Conservation (phyloP, 176 grass and related monocot genomes). For the Oryza meyeriana region DNA sequence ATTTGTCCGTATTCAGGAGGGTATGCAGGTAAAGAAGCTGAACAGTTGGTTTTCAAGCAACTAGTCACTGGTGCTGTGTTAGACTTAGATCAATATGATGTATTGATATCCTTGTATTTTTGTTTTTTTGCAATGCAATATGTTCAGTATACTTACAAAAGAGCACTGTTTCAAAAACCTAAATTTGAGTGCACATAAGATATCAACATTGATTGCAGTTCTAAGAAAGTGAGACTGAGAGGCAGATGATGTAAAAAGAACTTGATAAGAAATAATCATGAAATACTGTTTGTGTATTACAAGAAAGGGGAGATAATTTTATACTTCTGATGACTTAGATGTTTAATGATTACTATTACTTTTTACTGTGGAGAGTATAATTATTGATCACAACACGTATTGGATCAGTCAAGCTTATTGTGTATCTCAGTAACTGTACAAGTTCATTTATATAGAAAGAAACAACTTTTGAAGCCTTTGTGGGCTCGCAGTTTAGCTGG, state of each 20-base stretch:
- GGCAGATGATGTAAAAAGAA: neutral
- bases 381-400: neutral
- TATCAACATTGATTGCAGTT: neutral
- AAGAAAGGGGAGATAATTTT: neutral
- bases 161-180: conserved; percentile 1
- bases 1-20: conserved; percentile 72
- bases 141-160: neutral
- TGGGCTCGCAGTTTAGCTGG: neutral
- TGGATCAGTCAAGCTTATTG: conserved; percentile 4
- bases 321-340: conserved; percentile 27
- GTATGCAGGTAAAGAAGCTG: conserved; percentile 69
- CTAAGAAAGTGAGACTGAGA: conserved; percentile 10
- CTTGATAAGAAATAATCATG: conserved; percentile 3
- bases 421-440: neutral
- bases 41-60: conserved; percentile 7
- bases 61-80: neutral
- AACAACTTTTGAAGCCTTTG: conserved; percentile 15
- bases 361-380: neutral
- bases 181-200: conserved; percentile 3
- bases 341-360: neutral
- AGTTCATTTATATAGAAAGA: conserved; percentile 23
- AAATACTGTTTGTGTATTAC: conserved; percentile 26
- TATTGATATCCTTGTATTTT: neutral
- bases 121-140: neutral
- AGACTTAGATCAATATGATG: neutral